Evolutionary conservation across 2,329 filamentous ascomycete genomes (phyloP), one percentile per base, ranked within the genome.

Genomic region (Alternaria sp.): DNA sequence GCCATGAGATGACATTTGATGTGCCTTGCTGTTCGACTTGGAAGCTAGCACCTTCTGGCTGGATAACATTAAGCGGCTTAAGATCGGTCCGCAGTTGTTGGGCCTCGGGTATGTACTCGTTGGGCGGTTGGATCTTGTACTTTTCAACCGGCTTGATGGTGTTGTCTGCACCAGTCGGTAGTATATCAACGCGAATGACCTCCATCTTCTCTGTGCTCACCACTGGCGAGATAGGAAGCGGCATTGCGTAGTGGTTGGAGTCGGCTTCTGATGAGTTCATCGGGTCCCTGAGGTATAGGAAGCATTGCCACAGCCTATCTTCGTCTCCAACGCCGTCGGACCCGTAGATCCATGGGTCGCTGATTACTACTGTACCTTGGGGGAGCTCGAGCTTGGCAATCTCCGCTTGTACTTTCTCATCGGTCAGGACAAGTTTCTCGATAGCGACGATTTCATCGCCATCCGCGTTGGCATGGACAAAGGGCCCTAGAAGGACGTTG

Each of bases 331-430:
- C 69, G n/a, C 83, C 83, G 70, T 85, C 83, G 11, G 82, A 78
- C 9, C 83, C 87, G 66, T 93, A 93, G 40, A 92, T 92, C 91
- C 91, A 93, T 0, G 87, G 87, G 66, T 89, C 88, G 54, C 84
- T 82, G 64, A 88, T 85, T 19, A 90, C 81, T 2, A 83, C 83
- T 7, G 86, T 83, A 19, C 86, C 87, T 66, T 86, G 78, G 0
- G 88, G 87, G 1, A 90, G 81, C 61, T 88, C 77, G 63, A 90
- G 68, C 69, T 89, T 89, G 32, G 84, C 85, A 59, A 89, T 83
- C 65, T 87, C 87, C 3, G 85, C 86, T 70, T 87, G 81, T 9
- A 90, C 87, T 4, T 81, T 81, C 26, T 84, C 83, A 66, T 89
- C 86, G 46, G 81, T 81, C 12, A 89, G 78, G n/a, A 84, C 87